Conservation (phyloP, 768 basidiomycete species). For the Collybiopsis luxurians region DNA sequence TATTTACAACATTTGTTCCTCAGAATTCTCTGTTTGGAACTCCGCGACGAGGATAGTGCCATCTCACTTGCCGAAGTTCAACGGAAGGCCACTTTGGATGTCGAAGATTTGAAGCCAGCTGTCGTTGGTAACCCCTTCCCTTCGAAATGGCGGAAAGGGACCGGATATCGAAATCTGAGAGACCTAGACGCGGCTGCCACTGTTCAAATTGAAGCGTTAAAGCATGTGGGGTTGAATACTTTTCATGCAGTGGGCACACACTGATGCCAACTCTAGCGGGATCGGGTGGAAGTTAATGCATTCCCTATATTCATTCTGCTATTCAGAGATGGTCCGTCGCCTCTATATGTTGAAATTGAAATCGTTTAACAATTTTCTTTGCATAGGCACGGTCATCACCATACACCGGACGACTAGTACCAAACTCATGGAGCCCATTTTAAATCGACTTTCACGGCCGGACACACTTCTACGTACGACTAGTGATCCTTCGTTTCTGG, state of each 20-base stretch:
- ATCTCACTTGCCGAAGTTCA: neutral
- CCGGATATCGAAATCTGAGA: neutral
- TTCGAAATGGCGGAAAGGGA: neutral
- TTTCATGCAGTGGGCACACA: neutral
- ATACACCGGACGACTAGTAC: constrained; percentile 34
- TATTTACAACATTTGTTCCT: constrained; percentile 16
- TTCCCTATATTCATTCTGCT: constrained; percentile 45
- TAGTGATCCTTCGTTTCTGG: constrained; percentile 59
- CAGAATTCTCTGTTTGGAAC: constrained; percentile 8
- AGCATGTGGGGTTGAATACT: neutral
- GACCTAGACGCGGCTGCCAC: neutral
- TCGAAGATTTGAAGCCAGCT: neutral
- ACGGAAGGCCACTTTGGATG: neutral
- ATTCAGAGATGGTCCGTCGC: constrained; percentile 34
- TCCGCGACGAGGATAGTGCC: constrained; percentile 11
- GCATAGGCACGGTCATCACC: neutral
- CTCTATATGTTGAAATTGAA: neutral
- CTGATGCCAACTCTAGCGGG: constrained; percentile 7
- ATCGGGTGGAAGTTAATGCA: constrained; percentile 39
- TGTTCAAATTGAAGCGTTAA: neutral
- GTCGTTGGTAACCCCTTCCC: neutral
- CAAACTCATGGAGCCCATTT: constrained; percentile 53
- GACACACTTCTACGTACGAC: constrained; percentile 62
- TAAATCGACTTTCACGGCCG: constrained; percentile 48
- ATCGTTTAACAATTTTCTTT: no score